phyloP scores from a whole-genome alignment of 371 early-diverging fungal genomes.

The Batkoa obscura region DNA sequence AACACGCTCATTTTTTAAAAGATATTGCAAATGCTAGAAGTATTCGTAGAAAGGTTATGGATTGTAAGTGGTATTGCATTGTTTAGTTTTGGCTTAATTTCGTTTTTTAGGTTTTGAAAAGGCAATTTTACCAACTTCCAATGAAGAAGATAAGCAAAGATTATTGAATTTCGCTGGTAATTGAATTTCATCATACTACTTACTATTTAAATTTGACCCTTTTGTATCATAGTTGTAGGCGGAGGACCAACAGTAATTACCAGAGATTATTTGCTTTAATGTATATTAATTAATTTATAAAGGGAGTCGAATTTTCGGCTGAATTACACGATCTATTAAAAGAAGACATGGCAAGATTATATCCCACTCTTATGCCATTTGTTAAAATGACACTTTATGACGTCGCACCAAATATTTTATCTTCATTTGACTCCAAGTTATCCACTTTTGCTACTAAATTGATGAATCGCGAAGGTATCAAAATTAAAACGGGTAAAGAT shows the following conservation, averaged over 20 bases:
- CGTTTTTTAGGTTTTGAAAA: conserved; percentile 40
- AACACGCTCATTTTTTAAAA: conserved; percentile 48
- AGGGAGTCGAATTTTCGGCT: conserved; percentile 49
- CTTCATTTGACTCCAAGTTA: conserved; percentile 43
- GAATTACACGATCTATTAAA: conserved; percentile 58
- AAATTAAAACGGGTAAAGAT: conserved; percentile 28
- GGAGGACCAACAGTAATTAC: conserved; percentile 46
- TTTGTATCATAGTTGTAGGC: conserved; percentile 32
- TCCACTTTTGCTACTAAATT: conserved; percentile 39
- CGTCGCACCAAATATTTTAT: conserved; percentile 46
- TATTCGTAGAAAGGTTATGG: conserved; percentile 47
- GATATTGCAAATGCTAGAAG: conserved; percentile 50
- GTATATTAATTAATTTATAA: not conserved
- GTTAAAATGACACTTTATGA: conserved; percentile 49
- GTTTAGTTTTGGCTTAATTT: not conserved
- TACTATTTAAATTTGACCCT: not conserved
- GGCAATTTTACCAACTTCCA: conserved; percentile 40
- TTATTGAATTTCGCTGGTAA: conserved; percentile 55
- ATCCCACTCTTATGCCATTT: conserved; percentile 33
- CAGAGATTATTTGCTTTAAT: not conserved
- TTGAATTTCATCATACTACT: not conserved
- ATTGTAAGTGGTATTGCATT: conserved; percentile 22
- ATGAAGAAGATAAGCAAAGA: conserved; percentile 40
- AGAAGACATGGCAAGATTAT: conserved; percentile 46
- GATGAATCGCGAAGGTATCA: conserved; percentile 45